Conservation (phyloP, 805 yeast genomes). For the Clavispora carvajalis region DNA sequence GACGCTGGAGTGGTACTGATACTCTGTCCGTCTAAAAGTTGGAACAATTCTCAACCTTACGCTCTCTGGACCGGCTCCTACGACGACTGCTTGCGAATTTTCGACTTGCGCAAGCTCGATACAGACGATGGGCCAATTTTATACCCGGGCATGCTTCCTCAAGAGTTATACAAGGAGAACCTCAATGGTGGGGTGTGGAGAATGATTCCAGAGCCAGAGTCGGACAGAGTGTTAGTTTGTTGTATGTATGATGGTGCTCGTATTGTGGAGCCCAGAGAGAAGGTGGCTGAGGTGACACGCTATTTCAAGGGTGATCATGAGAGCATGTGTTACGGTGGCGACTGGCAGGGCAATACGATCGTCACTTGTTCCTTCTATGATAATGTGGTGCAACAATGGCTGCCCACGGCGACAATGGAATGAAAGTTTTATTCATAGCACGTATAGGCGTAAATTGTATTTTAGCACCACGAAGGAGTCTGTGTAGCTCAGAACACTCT, state of each 20-base stretch:
- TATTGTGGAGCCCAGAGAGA: constrained; percentile 35
- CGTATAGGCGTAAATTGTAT: too few species aligned
- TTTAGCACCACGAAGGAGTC: too few species aligned
- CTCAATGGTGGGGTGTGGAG: constrained; percentile 97
- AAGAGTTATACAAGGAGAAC: constrained; percentile 37
- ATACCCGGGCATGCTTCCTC: constrained; percentile 48
- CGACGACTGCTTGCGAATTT: constrained; percentile 68
- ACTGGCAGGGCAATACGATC: constrained; percentile 59
- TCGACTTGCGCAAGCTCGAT: constrained; percentile 59
- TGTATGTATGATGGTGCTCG: constrained; percentile 97
- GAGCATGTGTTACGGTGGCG: constrained; percentile 96
- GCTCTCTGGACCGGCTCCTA: constrained; percentile 84
- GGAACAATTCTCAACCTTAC: constrained; percentile 42
- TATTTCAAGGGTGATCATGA: constrained; percentile 67
- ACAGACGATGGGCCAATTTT: constrained; percentile 31
- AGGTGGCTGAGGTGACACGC: constrained; percentile 20
- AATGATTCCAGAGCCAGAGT: constrained; percentile 54
- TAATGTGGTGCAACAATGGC: constrained; percentile 74
- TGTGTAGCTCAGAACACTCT: too few species aligned
- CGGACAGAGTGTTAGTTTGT: constrained; percentile 60
- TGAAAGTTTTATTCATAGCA: neutral
- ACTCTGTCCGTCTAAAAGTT: constrained; percentile 38
- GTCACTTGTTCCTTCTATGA: constrained; percentile 94
- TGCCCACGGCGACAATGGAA: constrained; percentile 12
- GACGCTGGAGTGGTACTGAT: constrained; percentile 90